Evolutionary conservation across 306 rosid genomes (phyloP).

Genomic region (Acacia melanoxylon): DNA sequence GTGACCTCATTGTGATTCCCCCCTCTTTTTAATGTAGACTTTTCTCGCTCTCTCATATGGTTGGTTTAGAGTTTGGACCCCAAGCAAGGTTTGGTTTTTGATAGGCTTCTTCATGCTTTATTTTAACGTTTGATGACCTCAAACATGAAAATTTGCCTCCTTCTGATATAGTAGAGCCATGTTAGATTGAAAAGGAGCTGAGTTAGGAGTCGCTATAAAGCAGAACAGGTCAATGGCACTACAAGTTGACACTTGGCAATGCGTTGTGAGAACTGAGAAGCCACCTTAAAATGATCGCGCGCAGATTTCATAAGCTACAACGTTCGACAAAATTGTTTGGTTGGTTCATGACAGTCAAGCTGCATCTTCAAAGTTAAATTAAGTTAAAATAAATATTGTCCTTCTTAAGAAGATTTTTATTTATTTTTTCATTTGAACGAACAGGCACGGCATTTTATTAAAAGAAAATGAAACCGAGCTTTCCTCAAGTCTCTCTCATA

Average conservation of each 20-base stretch:
- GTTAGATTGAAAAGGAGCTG: background rate
- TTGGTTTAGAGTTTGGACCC: background rate
- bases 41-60: background rate
- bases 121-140: background rate
- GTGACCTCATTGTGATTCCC: too few relatives aligned
- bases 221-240: conserved; percentile 6
- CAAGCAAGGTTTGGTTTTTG: background rate
- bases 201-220: background rate
- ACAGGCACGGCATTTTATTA: background rate
- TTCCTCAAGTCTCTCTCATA: background rate
- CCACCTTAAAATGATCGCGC: background rate
- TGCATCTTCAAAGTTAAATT: background rate
- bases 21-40: too few relatives aligned
- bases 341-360: background rate
- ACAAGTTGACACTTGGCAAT: background rate
- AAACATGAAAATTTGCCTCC: background rate
- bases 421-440: background rate
- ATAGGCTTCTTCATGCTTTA: background rate
- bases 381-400: background rate
- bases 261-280: conserved; percentile 2
- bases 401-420: background rate
- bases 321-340: background rate
- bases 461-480: background rate
- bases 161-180: background rate
- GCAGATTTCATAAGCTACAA: background rate